Evolutionary conservation across 2,329 filamentous ascomycete genomes (phyloP), one percentile per base, ranked within the genome.

Genomic region (Ceratocystis smalleyi): DNA sequence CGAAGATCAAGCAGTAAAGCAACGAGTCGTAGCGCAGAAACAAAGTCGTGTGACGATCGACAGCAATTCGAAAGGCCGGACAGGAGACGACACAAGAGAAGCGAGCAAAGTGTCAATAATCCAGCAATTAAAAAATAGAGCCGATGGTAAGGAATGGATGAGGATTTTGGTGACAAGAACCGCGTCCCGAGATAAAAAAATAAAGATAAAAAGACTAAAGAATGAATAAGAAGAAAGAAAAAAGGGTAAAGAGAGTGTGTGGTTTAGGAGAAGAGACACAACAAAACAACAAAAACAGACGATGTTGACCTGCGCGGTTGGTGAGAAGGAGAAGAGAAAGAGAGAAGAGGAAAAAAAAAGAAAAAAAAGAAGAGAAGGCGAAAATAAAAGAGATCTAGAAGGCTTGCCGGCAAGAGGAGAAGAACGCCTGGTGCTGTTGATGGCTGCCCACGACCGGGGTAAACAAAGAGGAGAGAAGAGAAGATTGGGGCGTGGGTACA

Each of bases 261-360:
- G 19, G 22, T 51, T 15, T 35, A 22, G 43, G 30, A 43, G n/a
- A n/a, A 59, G 43, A 19, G 10, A 65, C 27, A 32, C 5, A 43
- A 61, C 30, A 30, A 61, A 51, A 62, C 45, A 57, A 55, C 51
- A 43, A 59, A 49, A 47, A 43, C 35, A 43, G 61, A 43, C 59
- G 59, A 40, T 61, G 43, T 61, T 43, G 64, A 65, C 64, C 60
- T 59, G 51, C 40, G 32, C 54, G 49, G 60, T 59, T 65, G 60
- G 51, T 63, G 43, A 43, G 12, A 22, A 60, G 8, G 22, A 64
- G 45, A 45, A 64, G 55, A 47, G 24, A 30, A 22, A 65, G 59
- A 30, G 22, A 24, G 45, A 65, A 43, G 59, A 61, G 17, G 30
- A 63, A 19, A 35, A 0, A 19, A 19, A 17, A 32, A 55, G 61